Conservation (phyloP, 495 filamentous ascomycete genomes). For the Aspergillus bertholletiae region DNA sequence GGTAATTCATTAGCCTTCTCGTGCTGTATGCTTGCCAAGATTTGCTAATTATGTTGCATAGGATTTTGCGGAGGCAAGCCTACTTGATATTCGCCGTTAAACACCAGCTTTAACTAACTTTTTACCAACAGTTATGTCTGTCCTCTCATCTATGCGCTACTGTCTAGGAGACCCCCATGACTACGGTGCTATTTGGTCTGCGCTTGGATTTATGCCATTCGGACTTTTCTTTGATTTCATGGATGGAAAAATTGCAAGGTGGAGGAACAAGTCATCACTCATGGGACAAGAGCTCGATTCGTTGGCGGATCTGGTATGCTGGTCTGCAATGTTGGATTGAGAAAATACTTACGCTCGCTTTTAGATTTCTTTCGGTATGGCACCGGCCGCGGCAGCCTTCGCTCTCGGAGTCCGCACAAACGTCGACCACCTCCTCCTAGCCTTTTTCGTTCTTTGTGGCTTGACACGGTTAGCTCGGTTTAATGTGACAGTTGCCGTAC, state of each 20-base stretch:
- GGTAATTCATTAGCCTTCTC: conserved; percentile 47
- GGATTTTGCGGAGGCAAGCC: conserved; percentile 53
- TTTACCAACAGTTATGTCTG: conserved; percentile 68
- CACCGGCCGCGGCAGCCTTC: conserved; percentile 84
- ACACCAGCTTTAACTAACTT: conserved; percentile 21
- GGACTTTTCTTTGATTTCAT: conserved; percentile 98
- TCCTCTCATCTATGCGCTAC: conserved; percentile 95
- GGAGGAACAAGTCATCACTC: conserved; percentile 90
- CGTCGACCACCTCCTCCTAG: conserved; percentile 78
- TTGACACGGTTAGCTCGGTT: conserved; percentile 92
- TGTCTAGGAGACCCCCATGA: conserved; percentile 70
- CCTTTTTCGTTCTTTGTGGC: conserved; percentile 92
- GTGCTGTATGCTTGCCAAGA: background rate
- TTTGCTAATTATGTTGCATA: conserved; percentile 23
- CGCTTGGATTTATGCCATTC: conserved; percentile 85
- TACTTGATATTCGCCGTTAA: background rate
- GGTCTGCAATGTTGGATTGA: background rate
- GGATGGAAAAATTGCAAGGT: conserved; percentile 93
- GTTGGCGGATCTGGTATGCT: conserved; percentile 84
- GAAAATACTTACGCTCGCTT: background rate
- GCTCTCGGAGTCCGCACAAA: conserved; percentile 84
- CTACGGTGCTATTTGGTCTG: conserved; percentile 67
- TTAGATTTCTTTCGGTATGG: conserved; percentile 93
- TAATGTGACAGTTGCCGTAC: conserved; percentile 84
- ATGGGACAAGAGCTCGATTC: conserved; percentile 99